A percentile compares a stretch with the other conserved stretches of the same genome.
These are phyloP conservation scores for Chloroidium sp. DNA, from an alignment of 163 green algal species.

Conservation along the genomic window DNA sequence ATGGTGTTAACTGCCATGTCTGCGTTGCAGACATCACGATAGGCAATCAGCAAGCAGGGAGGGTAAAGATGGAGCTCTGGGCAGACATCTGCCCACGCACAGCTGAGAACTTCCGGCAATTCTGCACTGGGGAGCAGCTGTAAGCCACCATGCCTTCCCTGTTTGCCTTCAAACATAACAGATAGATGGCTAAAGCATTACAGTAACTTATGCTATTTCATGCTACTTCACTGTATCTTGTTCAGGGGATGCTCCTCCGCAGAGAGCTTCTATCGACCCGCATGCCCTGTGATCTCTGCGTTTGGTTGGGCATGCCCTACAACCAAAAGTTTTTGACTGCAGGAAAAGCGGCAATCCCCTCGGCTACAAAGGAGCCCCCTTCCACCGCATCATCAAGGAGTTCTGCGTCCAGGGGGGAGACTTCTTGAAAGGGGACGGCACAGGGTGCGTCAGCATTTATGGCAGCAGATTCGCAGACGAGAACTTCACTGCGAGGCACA, in stretches of 20 bases:
- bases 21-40: conserved; percentile 71
- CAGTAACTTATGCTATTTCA: too few relatives aligned
- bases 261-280: too few relatives aligned
- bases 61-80: conserved; percentile 92
- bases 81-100: conserved; percentile 85
- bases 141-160: background rate
- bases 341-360: conserved; percentile 70
- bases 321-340: conserved; percentile 1
- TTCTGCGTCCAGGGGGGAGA: conserved; percentile 82
- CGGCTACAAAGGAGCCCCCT: conserved; percentile 82
- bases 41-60: conserved; percentile 59
- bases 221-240: too few relatives aligned
- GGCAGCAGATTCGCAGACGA: conserved; percentile 91
- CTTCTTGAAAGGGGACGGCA: conserved; percentile 92
- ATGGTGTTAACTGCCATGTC: too few relatives aligned
- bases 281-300: too few relatives aligned
- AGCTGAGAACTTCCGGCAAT: conserved; percentile 84
- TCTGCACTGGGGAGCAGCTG: conserved; percentile 84
- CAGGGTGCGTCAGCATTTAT: conserved; percentile 88
- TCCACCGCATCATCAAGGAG: conserved; percentile 87
- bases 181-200: too few relatives aligned
- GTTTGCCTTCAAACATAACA: too few relatives aligned
- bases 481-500: conserved; percentile 88
- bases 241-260: too few relatives aligned
- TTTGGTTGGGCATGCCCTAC: too few relatives aligned